Conservation (phyloP, 108 stramenopile genomes). For the Cyclotella choctawhatcheeana region DNA sequence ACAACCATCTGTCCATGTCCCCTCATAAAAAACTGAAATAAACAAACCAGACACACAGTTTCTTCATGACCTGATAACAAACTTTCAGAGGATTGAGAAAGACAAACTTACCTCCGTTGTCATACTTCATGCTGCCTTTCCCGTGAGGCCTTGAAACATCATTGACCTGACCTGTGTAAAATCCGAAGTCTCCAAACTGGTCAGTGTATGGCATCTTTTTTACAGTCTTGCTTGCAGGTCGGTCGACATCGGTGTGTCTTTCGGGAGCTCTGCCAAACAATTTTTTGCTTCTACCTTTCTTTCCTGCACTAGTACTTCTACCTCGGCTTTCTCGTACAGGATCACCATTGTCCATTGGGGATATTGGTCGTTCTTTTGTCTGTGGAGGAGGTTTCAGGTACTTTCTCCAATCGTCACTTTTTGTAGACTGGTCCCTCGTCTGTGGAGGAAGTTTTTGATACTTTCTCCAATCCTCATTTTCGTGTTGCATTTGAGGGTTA, state of each 20-base stretch:
- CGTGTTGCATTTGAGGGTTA: neutral
- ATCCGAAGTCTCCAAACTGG: slow-evolving; percentile 41
- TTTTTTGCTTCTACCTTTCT: slow-evolving; percentile 14
- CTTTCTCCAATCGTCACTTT: slow-evolving; percentile 4
- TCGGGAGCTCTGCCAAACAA: slow-evolving; percentile 13
- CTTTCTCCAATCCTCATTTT: slow-evolving; percentile 13
- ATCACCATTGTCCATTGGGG: neutral
- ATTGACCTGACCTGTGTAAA: slow-evolving; percentile 37
- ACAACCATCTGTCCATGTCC: slow-evolving; percentile 39
- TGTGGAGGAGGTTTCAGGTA: neutral
- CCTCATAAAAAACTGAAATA: slow-evolving; percentile 31
- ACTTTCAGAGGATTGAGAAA: too few relatives aligned
- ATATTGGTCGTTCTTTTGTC: too few relatives aligned
- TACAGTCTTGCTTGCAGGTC: slow-evolving; percentile 15
- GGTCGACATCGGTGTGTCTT: slow-evolving; percentile 8
- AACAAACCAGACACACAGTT: too few relatives aligned
- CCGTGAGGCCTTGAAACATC: slow-evolving; percentile 31
- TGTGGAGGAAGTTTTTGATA: neutral
- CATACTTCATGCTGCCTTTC: slow-evolving; percentile 42
- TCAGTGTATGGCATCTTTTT: slow-evolving; percentile 47
- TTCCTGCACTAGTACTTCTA: slow-evolving; percentile 3
- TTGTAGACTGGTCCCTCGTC: neutral
- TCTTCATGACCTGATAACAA: too few relatives aligned
- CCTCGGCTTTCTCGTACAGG: neutral
- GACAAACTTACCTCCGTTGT: slow-evolving; percentile 20